phyloP scores from a whole-genome alignment of 805 yeast genomes.

The Lachancea fermentati region DNA sequence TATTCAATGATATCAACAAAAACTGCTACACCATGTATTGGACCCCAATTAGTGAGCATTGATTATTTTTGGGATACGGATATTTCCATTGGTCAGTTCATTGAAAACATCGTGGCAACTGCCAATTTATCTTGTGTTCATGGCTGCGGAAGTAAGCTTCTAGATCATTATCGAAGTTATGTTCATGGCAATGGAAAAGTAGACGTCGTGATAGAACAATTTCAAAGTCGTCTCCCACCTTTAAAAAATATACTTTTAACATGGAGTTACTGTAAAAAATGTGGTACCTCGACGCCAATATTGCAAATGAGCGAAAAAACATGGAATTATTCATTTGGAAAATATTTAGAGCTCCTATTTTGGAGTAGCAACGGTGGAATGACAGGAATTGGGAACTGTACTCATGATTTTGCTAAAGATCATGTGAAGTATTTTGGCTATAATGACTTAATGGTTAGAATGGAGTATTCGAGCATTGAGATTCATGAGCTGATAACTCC shows the following conservation, averaged over 20 bases:
- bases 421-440: slow-evolving; percentile 82
- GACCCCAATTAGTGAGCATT: slow-evolving; percentile 78
- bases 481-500: slow-evolving; percentile 80
- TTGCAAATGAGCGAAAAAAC: slow-evolving; percentile 79
- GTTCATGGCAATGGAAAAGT: slow-evolving; percentile 84
- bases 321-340: slow-evolving; percentile 90
- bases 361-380: slow-evolving; percentile 58
- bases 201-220: slow-evolving; percentile 65
- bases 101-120: slow-evolving; percentile 73
- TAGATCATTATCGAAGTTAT: slow-evolving; percentile 78
- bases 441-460: slow-evolving; percentile 68
- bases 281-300: slow-evolving; percentile 70
- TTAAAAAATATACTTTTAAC: slow-evolving; percentile 65
- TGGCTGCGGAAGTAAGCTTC: slow-evolving; percentile 65
- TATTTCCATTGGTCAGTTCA: slow-evolving; percentile 79
- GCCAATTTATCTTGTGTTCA: slow-evolving; percentile 66
- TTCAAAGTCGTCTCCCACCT: slow-evolving; percentile 51
- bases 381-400: slow-evolving; percentile 59
- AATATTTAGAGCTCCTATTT: slow-evolving; percentile 79
- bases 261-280: slow-evolving; percentile 87
- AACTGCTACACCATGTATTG: slow-evolving; percentile 86
- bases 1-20: slow-evolving; percentile 78
- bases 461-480: slow-evolving; percentile 73
- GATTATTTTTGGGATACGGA: slow-evolving; percentile 91
- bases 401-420: slow-evolving; percentile 74